phyloP scores from a whole-genome alignment of 257 asterid genomes.

The Pogostemon cablin region DNA sequence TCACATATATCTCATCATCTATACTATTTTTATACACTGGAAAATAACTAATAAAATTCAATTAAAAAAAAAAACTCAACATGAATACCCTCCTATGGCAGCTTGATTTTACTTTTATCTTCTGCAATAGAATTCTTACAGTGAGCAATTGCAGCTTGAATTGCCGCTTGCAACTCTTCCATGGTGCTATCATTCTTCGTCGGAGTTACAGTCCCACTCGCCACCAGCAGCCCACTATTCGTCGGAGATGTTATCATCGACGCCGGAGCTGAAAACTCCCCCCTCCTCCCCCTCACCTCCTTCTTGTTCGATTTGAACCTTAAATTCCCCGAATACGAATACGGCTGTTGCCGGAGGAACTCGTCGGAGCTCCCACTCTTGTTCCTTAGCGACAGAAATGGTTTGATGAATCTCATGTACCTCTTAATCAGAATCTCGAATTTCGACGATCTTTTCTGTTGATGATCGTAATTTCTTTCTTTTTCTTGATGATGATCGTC shows the following conservation, averaged over 20 bases:
- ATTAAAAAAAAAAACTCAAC: not conserved
- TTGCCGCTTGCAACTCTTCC: slow-evolving; percentile 93
- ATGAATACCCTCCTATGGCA: not conserved
- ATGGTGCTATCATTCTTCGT: slow-evolving; percentile 62
- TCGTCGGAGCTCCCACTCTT: slow-evolving; percentile 31
- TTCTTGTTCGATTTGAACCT: slow-evolving; percentile 49
- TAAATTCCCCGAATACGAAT: slow-evolving; percentile 71
- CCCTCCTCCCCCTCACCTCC: slow-evolving; percentile 49
- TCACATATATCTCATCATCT: not conserved
- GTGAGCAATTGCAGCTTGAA: slow-evolving; percentile 93
- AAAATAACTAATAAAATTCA: slow-evolving; percentile 7
- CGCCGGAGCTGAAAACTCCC: slow-evolving; percentile 79
- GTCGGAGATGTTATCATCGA: slow-evolving; percentile 76
- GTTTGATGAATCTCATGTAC: slow-evolving; percentile 65
- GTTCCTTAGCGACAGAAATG: slow-evolving; percentile 46
- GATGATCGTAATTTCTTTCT: slow-evolving; percentile 33
- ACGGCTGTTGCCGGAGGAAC: slow-evolving; percentile 41
- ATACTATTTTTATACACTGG: not conserved
- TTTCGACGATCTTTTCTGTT: slow-evolving; percentile 38
- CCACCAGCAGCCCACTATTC: slow-evolving; percentile 78
- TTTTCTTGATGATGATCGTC: slow-evolving; percentile 37
- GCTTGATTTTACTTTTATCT: slow-evolving; percentile 46
- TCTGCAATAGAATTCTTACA: slow-evolving; percentile 74
- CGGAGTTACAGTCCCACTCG: slow-evolving; percentile 46
- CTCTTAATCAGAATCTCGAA: slow-evolving; percentile 55